These are phyloP conservation scores for Starmerella apis DNA, from an alignment of 805 yeast species.

Conservation along the genomic window DNA sequence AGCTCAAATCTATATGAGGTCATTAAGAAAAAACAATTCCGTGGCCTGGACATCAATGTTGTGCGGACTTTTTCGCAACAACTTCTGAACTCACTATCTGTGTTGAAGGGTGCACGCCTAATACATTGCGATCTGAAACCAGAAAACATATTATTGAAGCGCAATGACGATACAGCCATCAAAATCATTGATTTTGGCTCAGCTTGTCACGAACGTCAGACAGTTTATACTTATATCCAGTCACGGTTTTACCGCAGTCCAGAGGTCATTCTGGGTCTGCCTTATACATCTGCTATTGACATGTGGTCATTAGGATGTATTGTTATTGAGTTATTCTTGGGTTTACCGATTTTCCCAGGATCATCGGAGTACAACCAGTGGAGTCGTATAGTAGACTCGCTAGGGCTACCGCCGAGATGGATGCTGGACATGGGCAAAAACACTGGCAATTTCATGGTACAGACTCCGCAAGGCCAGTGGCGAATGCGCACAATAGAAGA, in stretches of 20 bases:
- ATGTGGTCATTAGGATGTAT: conserved; percentile 97
- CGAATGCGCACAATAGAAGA: conserved; percentile 44
- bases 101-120: conserved; percentile 69
- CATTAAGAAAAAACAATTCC: conserved; percentile 84
- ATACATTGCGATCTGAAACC: conserved; percentile 97
- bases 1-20: conserved; percentile 84
- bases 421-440: conserved; percentile 94
- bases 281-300: conserved; percentile 86
- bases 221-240: conserved; percentile 83
- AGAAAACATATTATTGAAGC: conserved; percentile 74
- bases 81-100: conserved; percentile 66
- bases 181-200: conserved; percentile 94
- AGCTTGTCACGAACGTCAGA: conserved; percentile 85
- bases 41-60: conserved; percentile 71
- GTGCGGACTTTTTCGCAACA: conserved; percentile 73
- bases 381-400: conserved; percentile 64
- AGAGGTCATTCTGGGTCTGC: conserved; percentile 82
- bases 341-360: conserved; percentile 91
- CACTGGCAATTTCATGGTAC: conserved; percentile 56
- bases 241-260: conserved; percentile 91
- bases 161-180: conserved; percentile 72
- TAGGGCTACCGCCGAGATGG: conserved; percentile 85
- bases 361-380: conserved; percentile 87
- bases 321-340: conserved; percentile 78
- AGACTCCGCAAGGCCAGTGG: conserved; percentile 30